Percentiles rank a stretch among this genome's conserved stretches.
Evolutionary conservation across 1,139 yeast genomes (phyloP).

Genomic region (Sugiyamaella grinbergsii): DNA sequence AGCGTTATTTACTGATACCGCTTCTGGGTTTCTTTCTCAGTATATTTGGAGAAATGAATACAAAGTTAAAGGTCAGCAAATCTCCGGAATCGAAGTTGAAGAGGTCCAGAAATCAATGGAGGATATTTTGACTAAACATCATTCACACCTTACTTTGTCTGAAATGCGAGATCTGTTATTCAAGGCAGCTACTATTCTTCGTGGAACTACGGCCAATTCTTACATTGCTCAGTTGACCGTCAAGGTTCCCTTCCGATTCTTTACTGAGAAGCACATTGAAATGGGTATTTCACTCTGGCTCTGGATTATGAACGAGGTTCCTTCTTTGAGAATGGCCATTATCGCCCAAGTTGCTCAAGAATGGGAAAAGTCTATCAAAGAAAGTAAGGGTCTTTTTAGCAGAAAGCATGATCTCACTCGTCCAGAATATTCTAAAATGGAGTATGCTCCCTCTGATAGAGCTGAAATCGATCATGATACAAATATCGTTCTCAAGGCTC

Average conservation of each 20-base stretch:
- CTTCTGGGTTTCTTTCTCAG: constrained; percentile 76
- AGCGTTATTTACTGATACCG: constrained; percentile 48
- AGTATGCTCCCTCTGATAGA: constrained; percentile 82
- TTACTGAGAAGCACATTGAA: constrained; percentile 62
- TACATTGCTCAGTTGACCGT: constrained; percentile 45
- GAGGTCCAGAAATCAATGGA: constrained; percentile 28
- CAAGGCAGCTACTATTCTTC: constrained; percentile 34
- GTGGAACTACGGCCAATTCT: constrained; percentile 26
- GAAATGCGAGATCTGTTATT: constrained; percentile 38
- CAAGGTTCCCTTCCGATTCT: constrained; percentile 67
- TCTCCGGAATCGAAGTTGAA: constrained; percentile 8
- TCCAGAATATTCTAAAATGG: constrained; percentile 78
- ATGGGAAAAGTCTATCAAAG: constrained; percentile 69
- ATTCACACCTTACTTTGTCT: constrained; percentile 26
- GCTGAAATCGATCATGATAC: constrained; percentile 58
- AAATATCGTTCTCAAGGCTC: constrained; percentile 49
- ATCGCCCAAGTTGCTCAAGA: constrained; percentile 65
- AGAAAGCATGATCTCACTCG: constrained; percentile 56
- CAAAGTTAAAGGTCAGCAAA: constrained; percentile 39
- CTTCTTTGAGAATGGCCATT: constrained; percentile 58
- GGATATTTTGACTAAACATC: constrained; percentile 21
- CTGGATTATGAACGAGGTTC: constrained; percentile 71
- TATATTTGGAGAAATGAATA: constrained; percentile 61
- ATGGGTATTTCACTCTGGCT: constrained; percentile 80
- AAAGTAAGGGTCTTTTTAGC: constrained; percentile 66